Evolutionary conservation across 805 yeast genomes (phyloP), one percentile per base, ranked within the genome.

Genomic region (Metschnikowia picachoensis): DNA sequence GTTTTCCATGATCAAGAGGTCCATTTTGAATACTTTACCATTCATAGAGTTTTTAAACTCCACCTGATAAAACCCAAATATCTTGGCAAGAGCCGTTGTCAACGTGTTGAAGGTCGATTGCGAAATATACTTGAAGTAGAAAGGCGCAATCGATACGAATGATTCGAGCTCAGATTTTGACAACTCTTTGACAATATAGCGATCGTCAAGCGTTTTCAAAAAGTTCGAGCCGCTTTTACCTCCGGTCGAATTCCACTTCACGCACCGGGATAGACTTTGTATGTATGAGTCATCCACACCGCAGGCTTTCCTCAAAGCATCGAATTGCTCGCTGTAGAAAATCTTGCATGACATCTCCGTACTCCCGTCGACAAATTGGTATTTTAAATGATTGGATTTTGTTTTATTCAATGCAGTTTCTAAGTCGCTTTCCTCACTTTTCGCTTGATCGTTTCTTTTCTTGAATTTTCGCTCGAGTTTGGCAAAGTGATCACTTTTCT

Each of bases 211-310:
- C 0, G 99, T 94, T 60, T 94, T 94, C 64, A 94, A 71, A 62
- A 94, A 94, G 2, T 89, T 88, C 3, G 97, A 89, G 0, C 98
- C 97, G 62, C 96, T 87, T 61, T 94, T 94, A 32, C 99, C 99
- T 34, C 99, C 99, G 27, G 83, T 79, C 0, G 96, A 85, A 58
- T 92, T 91, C 98, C 98, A 95, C 60, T 90, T 87, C 12, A 90
- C 81, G 67, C 99, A 94, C 50, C 99, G 70, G 5, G 97, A 83
- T 39, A 95, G 75, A 64, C 97, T 90, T 61, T 90, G 96, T 35
- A 94, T 80, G 55, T 84, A 94, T 54, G 77, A 78, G 5, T 78
- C 84, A 47, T 80, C 80, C 46, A 83, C 80, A 0, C 88, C 90
- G 70, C 97, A 92, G 29, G 87, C 83, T 47, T 80, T 76, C 46